phyloP scores from a whole-genome alignment of 2,329 filamentous ascomycete genomes.

The Sarocladiaceae sp. region DNA sequence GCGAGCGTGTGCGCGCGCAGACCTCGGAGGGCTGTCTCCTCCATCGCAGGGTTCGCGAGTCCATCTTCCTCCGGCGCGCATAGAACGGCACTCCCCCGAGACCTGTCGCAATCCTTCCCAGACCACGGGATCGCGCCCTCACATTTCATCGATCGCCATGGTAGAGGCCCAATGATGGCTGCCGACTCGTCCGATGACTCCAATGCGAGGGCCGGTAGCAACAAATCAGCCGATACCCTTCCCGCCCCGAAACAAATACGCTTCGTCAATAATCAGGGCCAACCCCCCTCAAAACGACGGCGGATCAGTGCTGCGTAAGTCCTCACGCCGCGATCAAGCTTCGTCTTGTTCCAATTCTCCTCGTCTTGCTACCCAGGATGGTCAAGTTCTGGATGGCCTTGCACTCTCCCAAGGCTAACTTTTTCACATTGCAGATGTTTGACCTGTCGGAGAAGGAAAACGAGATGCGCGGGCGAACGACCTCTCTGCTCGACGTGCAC shows the following conservation, averaged over 20 bases:
- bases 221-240: constrained; percentile 22
- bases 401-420: background rate
- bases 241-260: constrained; percentile 56
- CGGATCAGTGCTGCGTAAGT: constrained; percentile 73
- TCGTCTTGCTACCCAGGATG: too few relatives aligned
- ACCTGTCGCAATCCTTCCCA: too few relatives aligned
- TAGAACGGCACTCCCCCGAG: too few relatives aligned
- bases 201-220: background rate
- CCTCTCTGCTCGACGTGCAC: constrained; percentile 66
- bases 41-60: too few relatives aligned
- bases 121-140: too few relatives aligned
- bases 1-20: too few relatives aligned
- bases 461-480: constrained; percentile 66
- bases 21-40: too few relatives aligned
- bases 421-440: constrained; percentile 46
- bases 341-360: too few relatives aligned
- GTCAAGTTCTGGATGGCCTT: background rate
- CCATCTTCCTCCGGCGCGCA: too few relatives aligned
- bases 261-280: constrained; percentile 77
- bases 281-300: constrained; percentile 71
- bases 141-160: background rate
- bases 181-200: constrained; percentile 14
- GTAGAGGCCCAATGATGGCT: constrained; percentile 13
- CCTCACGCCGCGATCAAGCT: background rate
- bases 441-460: constrained; percentile 71